A percentile compares a stretch with the other conserved stretches of the same genome.
Evolutionary conservation across 768 basidiomycete species (phyloP).

Genomic region (Boletus subparvulus): DNA sequence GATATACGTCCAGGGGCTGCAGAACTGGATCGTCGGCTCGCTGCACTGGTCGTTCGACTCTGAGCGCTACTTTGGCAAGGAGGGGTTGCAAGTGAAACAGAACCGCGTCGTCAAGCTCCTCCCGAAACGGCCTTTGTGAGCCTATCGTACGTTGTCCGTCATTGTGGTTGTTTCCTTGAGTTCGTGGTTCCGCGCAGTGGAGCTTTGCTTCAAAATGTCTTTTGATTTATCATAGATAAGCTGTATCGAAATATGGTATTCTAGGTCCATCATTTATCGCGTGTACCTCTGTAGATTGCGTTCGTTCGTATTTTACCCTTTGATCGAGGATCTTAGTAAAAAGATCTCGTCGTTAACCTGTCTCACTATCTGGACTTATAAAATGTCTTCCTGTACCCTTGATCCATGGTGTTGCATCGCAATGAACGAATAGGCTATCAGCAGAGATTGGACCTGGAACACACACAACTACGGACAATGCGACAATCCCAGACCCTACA

Average conservation of each 20-base stretch:
- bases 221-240: constrained; percentile 9
- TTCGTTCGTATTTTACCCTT: constrained; percentile 14
- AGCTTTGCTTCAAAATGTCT: not conserved
- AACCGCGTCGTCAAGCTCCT: constrained; percentile 52
- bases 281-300: not conserved
- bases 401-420: not conserved
- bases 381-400: not conserved
- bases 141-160: not conserved
- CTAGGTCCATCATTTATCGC: not conserved
- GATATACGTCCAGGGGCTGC: constrained; percentile 60
- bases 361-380: not conserved
- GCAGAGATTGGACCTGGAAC: not conserved
- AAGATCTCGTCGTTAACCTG: not conserved
- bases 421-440: not conserved
- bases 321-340: constrained; percentile 5
- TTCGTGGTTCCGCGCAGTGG: not conserved
- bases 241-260: constrained; percentile 7
- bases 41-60: constrained; percentile 74
- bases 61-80: constrained; percentile 63
- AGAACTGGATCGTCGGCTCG: constrained; percentile 71
- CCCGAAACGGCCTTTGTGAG: constrained; percentile 34
- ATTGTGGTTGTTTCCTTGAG: not conserved
- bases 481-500: not conserved
- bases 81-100: constrained; percentile 55
- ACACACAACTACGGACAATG: not conserved